Base-by-base conservation (phyloP, 306 rosid species). In the Inga oerstediana region DNA sequence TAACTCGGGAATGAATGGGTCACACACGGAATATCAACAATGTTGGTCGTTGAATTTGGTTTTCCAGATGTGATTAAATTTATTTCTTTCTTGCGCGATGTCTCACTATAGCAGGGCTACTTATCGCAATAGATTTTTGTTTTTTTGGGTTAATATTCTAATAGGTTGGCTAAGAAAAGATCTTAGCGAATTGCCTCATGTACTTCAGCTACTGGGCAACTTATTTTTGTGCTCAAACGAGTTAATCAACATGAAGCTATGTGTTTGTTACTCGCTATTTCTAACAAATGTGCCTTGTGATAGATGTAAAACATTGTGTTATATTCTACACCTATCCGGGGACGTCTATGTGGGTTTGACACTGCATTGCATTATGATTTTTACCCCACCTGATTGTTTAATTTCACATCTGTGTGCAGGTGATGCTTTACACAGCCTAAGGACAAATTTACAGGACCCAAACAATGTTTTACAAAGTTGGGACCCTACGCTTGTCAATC, bases 401-500 rank as follows among this genome's bases (percentile, higher is more conserved):
- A 74, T 43, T 37, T 74, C 67, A 34, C 32, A 65, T 8, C 30
- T 52, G 54, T 44, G 32, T 78, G 85, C 92, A 96, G 99, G 99
- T 43, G 99, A 96, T 85, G 99, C 99, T 78, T 87, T 96, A 82
- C 99, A 96, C 82, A 93, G 91, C 85, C 90, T 96, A 58, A 84
- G 98, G 91, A 85, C 92, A 84, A 96, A 91, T 84, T 92, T 96
- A 80, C 88, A 77, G 74, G 99, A 96, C 79, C 99, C 99, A 61
- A 93, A 92, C 88, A 96, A 92, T 88, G 98, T 96, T 70, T 83
- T 96, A 85, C 98, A 93, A 83, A 96, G 99, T 88, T 96, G 99
- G 99, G 99, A 96, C 88, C 99, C 99, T 64, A 96, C 99, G 10
- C 99, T 93, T 62, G 99, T 96, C 76, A 96, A 96, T 86, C 99